Percentiles rank a stretch among this genome's conserved stretches.
Evolutionary conservation across 2,329 filamentous ascomycete species (phyloP).

Genomic region (Calonectria ilicicola): DNA sequence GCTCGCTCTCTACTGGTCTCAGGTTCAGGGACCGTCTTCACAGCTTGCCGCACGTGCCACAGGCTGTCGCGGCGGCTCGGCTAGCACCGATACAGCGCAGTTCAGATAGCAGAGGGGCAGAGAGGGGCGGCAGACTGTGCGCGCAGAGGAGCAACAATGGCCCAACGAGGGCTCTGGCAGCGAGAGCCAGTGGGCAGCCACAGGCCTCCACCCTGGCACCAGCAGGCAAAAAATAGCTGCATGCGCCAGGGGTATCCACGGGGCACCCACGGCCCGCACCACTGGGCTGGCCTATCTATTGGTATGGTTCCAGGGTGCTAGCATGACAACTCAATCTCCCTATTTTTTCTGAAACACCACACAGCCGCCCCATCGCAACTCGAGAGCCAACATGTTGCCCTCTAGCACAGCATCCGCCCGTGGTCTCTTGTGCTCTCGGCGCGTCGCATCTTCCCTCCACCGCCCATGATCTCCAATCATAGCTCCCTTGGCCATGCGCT

Average conservation of each 20-base stretch:
- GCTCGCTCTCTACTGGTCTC: conserved; percentile 12
- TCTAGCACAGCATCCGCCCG: conserved; percentile 25
- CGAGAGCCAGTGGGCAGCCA: not conserved
- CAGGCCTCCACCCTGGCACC: not conserved
- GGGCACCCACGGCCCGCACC: conserved; percentile 20
- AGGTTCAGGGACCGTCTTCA: conserved; percentile 22
- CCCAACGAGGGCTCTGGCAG: conserved; percentile 10
- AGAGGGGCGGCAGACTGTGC: not conserved
- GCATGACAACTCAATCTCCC: conserved; percentile 41
- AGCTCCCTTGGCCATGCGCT: conserved; percentile 17
- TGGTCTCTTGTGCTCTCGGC: conserved; percentile 35
- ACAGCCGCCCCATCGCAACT: conserved; percentile 38
- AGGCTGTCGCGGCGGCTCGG: not conserved
- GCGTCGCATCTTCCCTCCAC: conserved; percentile 39
- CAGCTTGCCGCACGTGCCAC: conserved; percentile 21
- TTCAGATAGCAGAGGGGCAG: not conserved
- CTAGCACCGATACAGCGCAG: conserved; percentile 21
- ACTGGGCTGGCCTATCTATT: conserved; percentile 12
- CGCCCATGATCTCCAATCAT: conserved; percentile 37
- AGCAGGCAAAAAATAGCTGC: conserved; percentile 25
- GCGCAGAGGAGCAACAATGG: conserved; percentile 3
- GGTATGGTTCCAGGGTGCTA: conserved; percentile 21
- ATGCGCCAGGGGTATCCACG: conserved; percentile 18
- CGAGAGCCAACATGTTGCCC: conserved; percentile 28
- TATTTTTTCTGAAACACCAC: conserved; percentile 41